phyloP scores from a whole-genome alignment of 306 rosid genomes.

The Glycine latifolia region DNA sequence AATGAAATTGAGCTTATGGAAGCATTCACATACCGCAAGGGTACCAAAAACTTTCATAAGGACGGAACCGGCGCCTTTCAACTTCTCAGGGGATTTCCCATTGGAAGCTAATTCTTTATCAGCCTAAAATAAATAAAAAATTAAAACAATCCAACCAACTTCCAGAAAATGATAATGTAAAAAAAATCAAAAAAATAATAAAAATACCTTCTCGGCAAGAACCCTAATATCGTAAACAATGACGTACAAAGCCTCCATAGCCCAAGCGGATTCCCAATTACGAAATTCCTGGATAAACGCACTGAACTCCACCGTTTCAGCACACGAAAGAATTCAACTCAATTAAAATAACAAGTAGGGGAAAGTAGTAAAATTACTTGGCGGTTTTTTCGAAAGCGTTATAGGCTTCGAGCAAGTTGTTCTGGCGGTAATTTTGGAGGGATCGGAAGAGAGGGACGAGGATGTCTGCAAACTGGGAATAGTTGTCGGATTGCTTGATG shows the following conservation, averaged over 20 bases:
- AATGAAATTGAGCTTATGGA: neutral
- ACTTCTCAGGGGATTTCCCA: constrained; percentile 90
- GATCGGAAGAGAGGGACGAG: constrained; percentile 78
- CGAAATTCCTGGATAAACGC: constrained; percentile 96
- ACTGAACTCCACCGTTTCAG: constrained; percentile 58
- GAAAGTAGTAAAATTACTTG: constrained; percentile 60
- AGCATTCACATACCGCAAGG: constrained; percentile 76
- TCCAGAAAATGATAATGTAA: neutral
- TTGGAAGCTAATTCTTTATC: constrained; percentile 77
- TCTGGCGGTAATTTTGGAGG: constrained; percentile 65
- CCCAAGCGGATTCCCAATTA: constrained; percentile 98
- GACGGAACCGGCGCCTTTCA: constrained; percentile 96
- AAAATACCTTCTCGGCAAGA: constrained; percentile 83
- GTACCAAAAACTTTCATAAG: constrained; percentile 97
- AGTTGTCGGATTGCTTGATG: constrained; percentile 75
- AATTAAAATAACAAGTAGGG: neutral
- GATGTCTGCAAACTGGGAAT: constrained; percentile 69
- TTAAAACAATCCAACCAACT: neutral
- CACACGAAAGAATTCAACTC: neutral
- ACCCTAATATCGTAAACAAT: constrained; percentile 89
- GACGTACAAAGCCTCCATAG: constrained; percentile 79
- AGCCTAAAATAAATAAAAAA: constrained; percentile 55
- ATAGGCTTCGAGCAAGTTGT: constrained; percentile 70
- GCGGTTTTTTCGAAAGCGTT: constrained; percentile 84
- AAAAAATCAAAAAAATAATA: neutral